phyloP scores from a whole-genome alignment of 2,329 filamentous ascomycete species.

The Rachicladosporium sp. region DNA sequence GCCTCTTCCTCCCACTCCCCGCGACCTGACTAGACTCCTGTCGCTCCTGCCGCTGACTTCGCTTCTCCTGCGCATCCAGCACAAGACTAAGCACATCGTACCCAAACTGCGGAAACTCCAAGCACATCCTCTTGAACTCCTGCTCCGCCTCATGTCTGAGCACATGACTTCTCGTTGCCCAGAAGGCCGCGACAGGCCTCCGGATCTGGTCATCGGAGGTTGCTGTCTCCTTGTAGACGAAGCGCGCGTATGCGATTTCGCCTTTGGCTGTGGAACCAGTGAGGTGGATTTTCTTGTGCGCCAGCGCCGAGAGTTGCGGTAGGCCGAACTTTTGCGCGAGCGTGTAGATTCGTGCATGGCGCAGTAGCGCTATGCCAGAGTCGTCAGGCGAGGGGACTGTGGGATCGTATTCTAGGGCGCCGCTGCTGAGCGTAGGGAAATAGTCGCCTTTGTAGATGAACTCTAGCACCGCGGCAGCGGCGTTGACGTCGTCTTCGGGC shows the following conservation, averaged over 20 bases:
- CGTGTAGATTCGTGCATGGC: constrained; percentile 82
- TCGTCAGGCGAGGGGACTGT: constrained; percentile 56
- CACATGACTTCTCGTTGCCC: constrained; percentile 69
- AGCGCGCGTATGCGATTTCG: constrained; percentile 84
- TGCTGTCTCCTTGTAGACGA: constrained; percentile 68
- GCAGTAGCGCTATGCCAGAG: constrained; percentile 70
- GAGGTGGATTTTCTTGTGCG: constrained; percentile 83
- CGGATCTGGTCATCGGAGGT: constrained; percentile 61
- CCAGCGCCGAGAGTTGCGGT: constrained; percentile 58
- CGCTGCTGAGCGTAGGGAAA: constrained; percentile 55
- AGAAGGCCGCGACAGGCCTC: constrained; percentile 78
- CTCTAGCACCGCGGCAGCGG: constrained; percentile 68
- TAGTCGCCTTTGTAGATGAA: constrained; percentile 80
- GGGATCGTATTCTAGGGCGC: constrained; percentile 57
- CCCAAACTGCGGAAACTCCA: constrained; percentile 83
- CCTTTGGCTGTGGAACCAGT: constrained; percentile 77
- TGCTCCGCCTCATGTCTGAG: constrained; percentile 74
- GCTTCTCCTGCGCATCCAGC: constrained; percentile 39
- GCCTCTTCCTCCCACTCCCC: constrained; percentile 24
- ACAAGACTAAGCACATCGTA: constrained; percentile 74
- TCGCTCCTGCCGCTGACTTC: constrained; percentile 22
- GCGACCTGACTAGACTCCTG: constrained; percentile 23
- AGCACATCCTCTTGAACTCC: constrained; percentile 72
- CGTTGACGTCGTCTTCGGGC: constrained; percentile 53
- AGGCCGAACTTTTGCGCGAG: constrained; percentile 66